Percentiles rank a stretch among this genome's conserved stretches.
phyloP scores from a whole-genome alignment of 208 protist genomes.

The Acanthamoeba sp. region DNA sequence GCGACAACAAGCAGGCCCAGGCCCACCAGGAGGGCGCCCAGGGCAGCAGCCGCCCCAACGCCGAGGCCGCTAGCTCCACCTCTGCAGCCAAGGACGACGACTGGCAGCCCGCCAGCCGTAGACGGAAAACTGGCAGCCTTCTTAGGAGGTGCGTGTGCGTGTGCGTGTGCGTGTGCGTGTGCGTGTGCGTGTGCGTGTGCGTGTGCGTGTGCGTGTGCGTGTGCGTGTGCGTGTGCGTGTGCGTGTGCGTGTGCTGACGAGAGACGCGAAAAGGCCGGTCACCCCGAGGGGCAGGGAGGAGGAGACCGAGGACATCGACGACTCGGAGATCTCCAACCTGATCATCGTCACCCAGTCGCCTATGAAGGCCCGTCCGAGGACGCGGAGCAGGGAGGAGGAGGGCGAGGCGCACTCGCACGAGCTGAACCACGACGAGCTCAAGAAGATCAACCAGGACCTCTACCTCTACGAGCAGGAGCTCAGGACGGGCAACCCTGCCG shows the following conservation, averaged over 20 bases:
- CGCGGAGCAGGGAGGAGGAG: conserved; percentile 21
- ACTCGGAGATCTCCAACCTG: conserved; percentile 79
- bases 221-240: too few species aligned
- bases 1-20: neutral
- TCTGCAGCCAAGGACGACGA: neutral
- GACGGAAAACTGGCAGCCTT: neutral
- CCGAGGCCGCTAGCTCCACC: neutral
- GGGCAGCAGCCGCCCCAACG: neutral
- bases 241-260: too few species aligned
- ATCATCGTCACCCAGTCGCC: conserved; percentile 87
- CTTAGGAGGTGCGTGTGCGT: neutral
- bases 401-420: conserved; percentile 16
- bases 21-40: too few species aligned
- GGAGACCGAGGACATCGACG: conserved; percentile 71
- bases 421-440: conserved; percentile 73
- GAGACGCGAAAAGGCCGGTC: neutral
- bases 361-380: conserved; percentile 31
- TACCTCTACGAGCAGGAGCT: conserved; percentile 86
- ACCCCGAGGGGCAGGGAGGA: neutral
- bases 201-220: too few species aligned
- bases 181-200: too few species aligned
- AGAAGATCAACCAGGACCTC: conserved; percentile 85
- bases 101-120: conserved; percentile 8
- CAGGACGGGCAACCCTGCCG: conserved; percentile 61
- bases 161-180: neutral